Evolutionary conservation across 2,329 filamentous ascomycete genomes (phyloP), one percentile per base, ranked within the genome.

Genomic region (Sporothrix pseudoabietina): DNA sequence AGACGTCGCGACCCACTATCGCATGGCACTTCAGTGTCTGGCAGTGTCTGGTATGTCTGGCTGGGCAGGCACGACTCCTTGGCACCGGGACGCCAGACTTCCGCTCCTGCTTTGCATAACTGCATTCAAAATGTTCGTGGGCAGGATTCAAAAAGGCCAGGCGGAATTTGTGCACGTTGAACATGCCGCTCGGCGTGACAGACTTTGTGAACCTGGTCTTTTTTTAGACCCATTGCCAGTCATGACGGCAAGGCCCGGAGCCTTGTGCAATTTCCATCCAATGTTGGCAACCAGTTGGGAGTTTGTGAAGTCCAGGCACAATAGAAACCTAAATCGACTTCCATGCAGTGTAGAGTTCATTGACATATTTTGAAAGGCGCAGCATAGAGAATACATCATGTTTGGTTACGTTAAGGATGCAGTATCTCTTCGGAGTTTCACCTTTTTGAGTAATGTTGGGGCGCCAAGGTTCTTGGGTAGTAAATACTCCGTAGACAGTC

Each of bases 1-100:
- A 41, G 66, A 4, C 10, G 52, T 12, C 35, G 55, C 12, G 52
- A 41, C 69, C 69, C 68, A 70, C 68, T 72, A 26, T 7, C 12
- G 61, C 41, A 66, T 65, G 70, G 59, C 41, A 54, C 4, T 63
- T 49, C 61, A 14, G 16, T 47, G 19, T 14, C 61, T 22, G n/a
- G 35, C 35, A 35, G 8, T 26, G 35, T 35, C 35, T 35, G 63
- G 19, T 41, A 35, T 26, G 35, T 35, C 35, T 35, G 63, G 19
- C 22, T 19, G 30, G 30, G 63, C 39, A 66, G 22, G 44, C 63
- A 32, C 41, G 63, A 49, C 63, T 35, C 26, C n/a, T 30, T 10
- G n/a, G 35, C 19, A 26, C 19, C n/a, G 19, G 39, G 4, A 65
- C 35, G 39, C 39, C 30, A 61, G 14, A 30, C 61, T 22, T 30